These are phyloP conservation scores for Lecanicillium sp. DNA, from an alignment of 2,329 filamentous ascomycete genomes.

Conservation along the genomic window DNA sequence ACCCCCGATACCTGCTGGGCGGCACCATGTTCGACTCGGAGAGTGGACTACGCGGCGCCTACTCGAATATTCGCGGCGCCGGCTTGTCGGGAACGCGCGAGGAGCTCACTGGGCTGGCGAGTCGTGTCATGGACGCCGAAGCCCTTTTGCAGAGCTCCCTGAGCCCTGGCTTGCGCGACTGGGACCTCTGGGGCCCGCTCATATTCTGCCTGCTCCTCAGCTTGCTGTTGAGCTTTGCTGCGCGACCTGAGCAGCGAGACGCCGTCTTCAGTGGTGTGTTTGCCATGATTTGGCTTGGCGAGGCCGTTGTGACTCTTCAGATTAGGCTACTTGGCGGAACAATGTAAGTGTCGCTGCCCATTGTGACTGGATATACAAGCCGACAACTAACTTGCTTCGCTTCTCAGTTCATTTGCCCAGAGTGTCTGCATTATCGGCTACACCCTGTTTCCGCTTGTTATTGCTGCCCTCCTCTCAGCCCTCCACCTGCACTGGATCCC, in stretches of 20 bases:
- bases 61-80: slow-evolving; percentile 51
- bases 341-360: slow-evolving; percentile 65
- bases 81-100: slow-evolving; percentile 53
- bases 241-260: slow-evolving; percentile 72
- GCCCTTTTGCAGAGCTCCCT: slow-evolving; percentile 59
- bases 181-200: slow-evolving; percentile 96
- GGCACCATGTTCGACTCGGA: slow-evolving; percentile 55
- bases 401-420: slow-evolving; percentile 93
- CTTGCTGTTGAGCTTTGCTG: slow-evolving; percentile 78
- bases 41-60: slow-evolving; percentile 50
- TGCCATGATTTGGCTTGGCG: slow-evolving; percentile 92
- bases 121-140: slow-evolving; percentile 57
- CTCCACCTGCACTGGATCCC: slow-evolving; percentile 71
- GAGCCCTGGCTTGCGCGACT: slow-evolving; percentile 86
- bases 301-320: slow-evolving; percentile 94
- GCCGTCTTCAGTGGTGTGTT: slow-evolving; percentile 94
- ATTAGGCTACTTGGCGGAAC: slow-evolving; percentile 94
- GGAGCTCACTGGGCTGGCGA: slow-evolving; percentile 53
- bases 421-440: slow-evolving; percentile 98
- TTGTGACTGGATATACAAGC: not conserved
- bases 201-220: slow-evolving; percentile 89
- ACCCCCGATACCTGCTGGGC: slow-evolving; percentile 83
- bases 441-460: slow-evolving; percentile 92
- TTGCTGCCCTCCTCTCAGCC: slow-evolving; percentile 84
- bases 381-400: slow-evolving; percentile 13